These are phyloP conservation scores for Hanseniaspora clermontiae DNA, from an alignment of 805 yeast genomes.

Conservation along the genomic window DNA sequence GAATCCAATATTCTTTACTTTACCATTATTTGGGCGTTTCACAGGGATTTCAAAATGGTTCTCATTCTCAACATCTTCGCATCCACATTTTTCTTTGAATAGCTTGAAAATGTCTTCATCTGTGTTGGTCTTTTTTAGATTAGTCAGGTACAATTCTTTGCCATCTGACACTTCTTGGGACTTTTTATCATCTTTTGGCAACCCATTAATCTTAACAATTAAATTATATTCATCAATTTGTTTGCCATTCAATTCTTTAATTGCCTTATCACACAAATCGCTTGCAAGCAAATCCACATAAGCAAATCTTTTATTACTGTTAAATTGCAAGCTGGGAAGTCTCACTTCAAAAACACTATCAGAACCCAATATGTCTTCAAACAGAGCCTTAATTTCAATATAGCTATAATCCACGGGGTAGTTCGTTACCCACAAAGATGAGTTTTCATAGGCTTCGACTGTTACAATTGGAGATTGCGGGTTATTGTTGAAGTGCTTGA, in stretches of 20 bases:
- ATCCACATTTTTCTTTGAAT: conserved; percentile 3
- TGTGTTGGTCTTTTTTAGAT: neutral
- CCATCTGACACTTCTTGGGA: conserved; percentile 48
- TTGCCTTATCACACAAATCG: conserved; percentile 36
- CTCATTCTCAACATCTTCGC: neutral
- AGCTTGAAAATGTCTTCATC: conserved; percentile 21
- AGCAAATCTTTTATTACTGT: conserved; percentile 54
- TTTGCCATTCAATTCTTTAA: conserved; percentile 31
- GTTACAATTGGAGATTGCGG: conserved; percentile 29
- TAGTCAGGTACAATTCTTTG: conserved; percentile 19
- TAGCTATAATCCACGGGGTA: conserved; percentile 46
- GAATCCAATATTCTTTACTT: conserved; percentile 57
- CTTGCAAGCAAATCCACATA: conserved; percentile 46
- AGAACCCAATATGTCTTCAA: conserved; percentile 29
- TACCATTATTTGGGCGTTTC: neutral
- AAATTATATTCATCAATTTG: conserved; percentile 32
- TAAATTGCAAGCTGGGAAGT: conserved; percentile 48
- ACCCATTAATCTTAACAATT: conserved; percentile 52
- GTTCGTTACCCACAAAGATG: conserved; percentile 62
- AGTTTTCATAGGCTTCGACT: conserved; percentile 35
- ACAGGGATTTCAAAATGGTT: conserved; percentile 4
- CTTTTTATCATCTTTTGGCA: conserved; percentile 37
- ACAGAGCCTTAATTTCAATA: conserved; percentile 30
- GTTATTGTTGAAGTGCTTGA: conserved; percentile 31
- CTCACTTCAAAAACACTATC: conserved; percentile 37